Evolutionary conservation across 1,284 basidiomycete species (phyloP), one percentile per base, ranked within the genome.

Genomic region (Leccinum pallidistipes): DNA sequence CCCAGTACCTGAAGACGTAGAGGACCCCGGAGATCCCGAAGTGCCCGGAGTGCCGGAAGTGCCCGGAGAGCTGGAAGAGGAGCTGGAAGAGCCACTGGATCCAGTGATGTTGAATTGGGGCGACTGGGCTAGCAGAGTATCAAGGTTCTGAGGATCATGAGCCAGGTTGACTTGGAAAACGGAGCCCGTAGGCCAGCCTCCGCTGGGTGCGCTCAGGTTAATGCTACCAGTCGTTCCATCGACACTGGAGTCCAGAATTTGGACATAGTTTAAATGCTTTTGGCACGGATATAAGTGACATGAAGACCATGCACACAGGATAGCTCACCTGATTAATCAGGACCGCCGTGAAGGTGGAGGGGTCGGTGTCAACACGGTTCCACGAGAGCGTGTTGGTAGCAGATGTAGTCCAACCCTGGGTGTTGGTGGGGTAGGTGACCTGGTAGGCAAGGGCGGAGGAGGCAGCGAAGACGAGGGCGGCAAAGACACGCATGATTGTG

Each of bases 141-240:
- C 73, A 18, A 81, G 70, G 53, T 83, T 62, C 31, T 80, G 60
- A 5, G 79, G 65, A 64, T 83, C 78, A 68, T 79, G 67, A 65
- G 88, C 84, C 36, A 94, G 74, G 79, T 93, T 92, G 73, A 94
- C 80, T 59, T 84, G 86, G 83, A 81, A 92, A 57, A 71, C 76
- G 31, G 65, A 59, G 63, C 86, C 86, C 16, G 73, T 62, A 10
- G 82, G 81, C 83, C 86, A 90, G 9, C 87, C 86, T 43, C 78
- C 80, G 58, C 77, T 81, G 2, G 88, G 87, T 9, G 84, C 74
- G 69, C 77, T 79, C 57, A 86, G 76, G 8, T 63, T 64, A 45
- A 76, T 68, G 2, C 66, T 71, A 12, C 71, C 72, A 1, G 71
- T 57, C 40, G 72, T 76, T 21, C 81, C 83, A 57, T 82, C 77